Percentiles rank a stretch among this genome's conserved stretches.
Evolutionary conservation across 1,284 basidiomycete genomes (phyloP).

Genomic region (Sporisorium sorghi): DNA sequence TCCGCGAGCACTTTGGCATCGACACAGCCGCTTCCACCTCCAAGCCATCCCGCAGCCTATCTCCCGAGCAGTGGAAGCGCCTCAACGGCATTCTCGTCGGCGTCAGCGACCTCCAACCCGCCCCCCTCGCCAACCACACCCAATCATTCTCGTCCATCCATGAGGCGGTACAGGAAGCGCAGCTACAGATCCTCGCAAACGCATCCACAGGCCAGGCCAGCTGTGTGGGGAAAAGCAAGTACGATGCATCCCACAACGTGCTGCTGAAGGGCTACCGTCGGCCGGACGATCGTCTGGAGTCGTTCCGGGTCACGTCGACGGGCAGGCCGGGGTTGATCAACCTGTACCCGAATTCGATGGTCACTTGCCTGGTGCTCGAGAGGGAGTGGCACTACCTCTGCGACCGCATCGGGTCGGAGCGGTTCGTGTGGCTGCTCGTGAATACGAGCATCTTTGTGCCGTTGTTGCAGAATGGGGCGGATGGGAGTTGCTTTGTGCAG

Average conservation of each 20-base stretch:
- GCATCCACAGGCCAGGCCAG: constrained; percentile 2
- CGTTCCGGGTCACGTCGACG: constrained; percentile 20
- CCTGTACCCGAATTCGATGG: constrained; percentile 79
- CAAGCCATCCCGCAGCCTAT: constrained; percentile 10
- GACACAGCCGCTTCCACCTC: constrained; percentile 21
- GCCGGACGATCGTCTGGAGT: constrained; percentile 70
- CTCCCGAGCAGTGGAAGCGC: constrained; percentile 24
- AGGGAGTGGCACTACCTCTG: constrained; percentile 78
- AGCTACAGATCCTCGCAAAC: constrained; percentile 32
- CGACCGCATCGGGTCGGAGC: constrained; percentile 77
- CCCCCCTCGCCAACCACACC: neutral
- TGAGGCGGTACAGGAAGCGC: constrained; percentile 44
- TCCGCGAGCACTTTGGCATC: constrained; percentile 24
- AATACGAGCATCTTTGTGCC: constrained; percentile 79
- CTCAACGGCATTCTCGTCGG: constrained; percentile 22
- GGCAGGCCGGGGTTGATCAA: constrained; percentile 72
- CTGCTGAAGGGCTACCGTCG: constrained; percentile 77
- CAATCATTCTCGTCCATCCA: constrained; percentile 13
- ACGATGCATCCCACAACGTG: constrained; percentile 70
- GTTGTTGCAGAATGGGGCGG: constrained; percentile 71
- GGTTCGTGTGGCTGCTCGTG: constrained; percentile 79
- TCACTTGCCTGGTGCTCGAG: constrained; percentile 75
- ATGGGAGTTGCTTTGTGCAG: constrained; percentile 83
- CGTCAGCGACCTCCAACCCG: neutral
- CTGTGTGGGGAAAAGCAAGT: neutral